Evolutionary conservation across 2,329 filamentous ascomycete genomes (phyloP), one percentile per base, ranked within the genome.

Genomic region (Neocucurbitaria cava): DNA sequence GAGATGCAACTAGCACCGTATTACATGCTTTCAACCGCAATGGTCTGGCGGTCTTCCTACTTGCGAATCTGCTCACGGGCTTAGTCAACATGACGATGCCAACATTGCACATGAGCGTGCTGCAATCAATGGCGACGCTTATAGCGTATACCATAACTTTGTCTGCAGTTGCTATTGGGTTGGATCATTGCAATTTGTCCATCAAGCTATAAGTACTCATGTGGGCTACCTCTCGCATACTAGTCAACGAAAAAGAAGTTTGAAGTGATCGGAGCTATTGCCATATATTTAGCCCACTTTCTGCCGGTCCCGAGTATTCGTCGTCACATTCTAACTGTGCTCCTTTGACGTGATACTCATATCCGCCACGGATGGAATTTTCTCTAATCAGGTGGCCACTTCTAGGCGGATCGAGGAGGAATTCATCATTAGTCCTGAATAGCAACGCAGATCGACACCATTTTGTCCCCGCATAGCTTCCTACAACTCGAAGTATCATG

Each of bases 61-160:
- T 93, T 33, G 93, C 95, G 2, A 99, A 99, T 71, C 76, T 99
- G 42, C 76, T 96, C 58, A 99, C 95, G 0, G 95, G 95, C 0
- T 71, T 92, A 15, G 89, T 98, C 49, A 99, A 99, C 73, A 81
- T 99, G 82, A 90, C 88, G 3, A 76, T 98, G 49, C 88, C 89
- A 35, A 99, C 95, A 2, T 77, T 98, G 61, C 84, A 94, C 71
- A 86, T 89, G 59, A 82, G 81, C 4, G 84, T 85, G 8, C 66
- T 83, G 3, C 74, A 79, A 51, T 86, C 92, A 0, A 91, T 96
- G 86, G 87, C 75, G 0, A 86, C 97, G 30, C 75, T 99, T 59
- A 76, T 91, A 20, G 85, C 75, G 5, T 98, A 98, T 75, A 88
- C 88, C 46, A 83, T 79, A 2, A 77, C 82, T 0, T 57, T 97